phyloP scores from a whole-genome alignment of 2,329 filamentous ascomycete species.

The Shiraia sp. region DNA sequence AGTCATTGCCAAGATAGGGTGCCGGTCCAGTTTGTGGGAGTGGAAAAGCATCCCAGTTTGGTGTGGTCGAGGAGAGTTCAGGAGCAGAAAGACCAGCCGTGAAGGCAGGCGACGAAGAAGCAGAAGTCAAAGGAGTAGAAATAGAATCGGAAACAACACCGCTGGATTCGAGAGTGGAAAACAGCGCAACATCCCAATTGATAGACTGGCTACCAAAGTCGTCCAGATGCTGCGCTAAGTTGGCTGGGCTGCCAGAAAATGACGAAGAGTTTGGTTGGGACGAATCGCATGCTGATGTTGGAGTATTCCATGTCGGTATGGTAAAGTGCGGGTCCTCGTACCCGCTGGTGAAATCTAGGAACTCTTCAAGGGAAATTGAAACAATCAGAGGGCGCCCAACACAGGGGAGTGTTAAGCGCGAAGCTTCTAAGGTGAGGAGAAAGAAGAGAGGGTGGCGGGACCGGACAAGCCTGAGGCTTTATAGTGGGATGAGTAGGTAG shows the following conservation, averaged over 20 bases:
- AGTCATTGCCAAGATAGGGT: constrained; percentile 11
- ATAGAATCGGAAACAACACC: constrained; percentile 21
- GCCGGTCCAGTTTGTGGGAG: constrained; percentile 27
- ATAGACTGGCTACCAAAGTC: constrained; percentile 29
- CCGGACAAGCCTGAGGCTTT: constrained; percentile 25
- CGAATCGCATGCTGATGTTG: constrained; percentile 23
- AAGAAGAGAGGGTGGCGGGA: constrained; percentile 17
- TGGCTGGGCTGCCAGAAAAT: constrained; percentile 34
- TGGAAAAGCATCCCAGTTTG: background rate
- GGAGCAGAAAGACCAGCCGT: constrained; percentile 18
- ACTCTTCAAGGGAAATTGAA: constrained; percentile 44
- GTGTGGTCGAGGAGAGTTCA: constrained; percentile 18
- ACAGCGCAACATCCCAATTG: constrained; percentile 36
- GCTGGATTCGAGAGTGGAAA: constrained; percentile 25
- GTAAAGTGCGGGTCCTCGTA: constrained; percentile 36
- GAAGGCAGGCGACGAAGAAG: constrained; percentile 27
- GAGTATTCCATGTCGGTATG: constrained; percentile 38
- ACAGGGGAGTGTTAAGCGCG: constrained; percentile 39
- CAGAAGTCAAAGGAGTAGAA: constrained; percentile 24
- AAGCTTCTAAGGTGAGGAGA: constrained; percentile 26
- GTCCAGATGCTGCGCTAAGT: constrained; percentile 21
- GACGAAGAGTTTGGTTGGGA: constrained; percentile 18
- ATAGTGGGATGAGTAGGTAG: constrained; percentile 11
- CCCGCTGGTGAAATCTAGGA: constrained; percentile 43
- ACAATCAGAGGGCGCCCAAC: constrained; percentile 37